Conservation (phyloP, 177 flowering plant genomes). For the Vitis hybrid region DNA sequence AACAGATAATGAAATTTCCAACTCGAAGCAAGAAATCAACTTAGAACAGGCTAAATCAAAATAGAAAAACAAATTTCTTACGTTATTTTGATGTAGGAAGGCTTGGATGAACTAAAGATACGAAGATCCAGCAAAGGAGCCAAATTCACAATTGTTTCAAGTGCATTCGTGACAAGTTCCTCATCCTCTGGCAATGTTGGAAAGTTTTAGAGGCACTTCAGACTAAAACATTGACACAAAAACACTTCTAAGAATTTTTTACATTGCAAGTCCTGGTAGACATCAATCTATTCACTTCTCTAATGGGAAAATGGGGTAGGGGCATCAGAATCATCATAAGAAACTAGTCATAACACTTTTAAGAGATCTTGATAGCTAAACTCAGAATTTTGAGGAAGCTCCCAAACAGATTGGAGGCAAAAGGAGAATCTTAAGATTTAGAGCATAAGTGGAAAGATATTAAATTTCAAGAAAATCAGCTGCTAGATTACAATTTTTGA, state of each 20-base stretch:
- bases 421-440: too few species aligned
- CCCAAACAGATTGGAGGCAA: too few species aligned
- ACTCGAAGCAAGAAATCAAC: background rate
- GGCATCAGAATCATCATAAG: background rate
- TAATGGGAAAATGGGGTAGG: background rate
- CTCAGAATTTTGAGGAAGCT: too few species aligned
- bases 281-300: background rate
- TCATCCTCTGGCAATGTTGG: slow-evolving; percentile 80
- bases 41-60: background rate
- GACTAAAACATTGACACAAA: background rate
- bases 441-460: too few species aligned
- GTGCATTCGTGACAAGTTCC: slow-evolving; percentile 91
- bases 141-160: slow-evolving; percentile 91
- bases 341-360: background rate
- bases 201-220: slow-evolving; percentile 15
- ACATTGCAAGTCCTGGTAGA: background rate
- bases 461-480: too few species aligned
- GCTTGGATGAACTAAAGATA: slow-evolving; percentile 90
- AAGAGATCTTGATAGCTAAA: background rate
- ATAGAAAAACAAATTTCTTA: slow-evolving; percentile 31
- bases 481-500: too few species aligned
- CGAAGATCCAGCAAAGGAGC: slow-evolving; percentile 89
- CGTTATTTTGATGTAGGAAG: slow-evolving; percentile 87
- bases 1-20: slow-evolving; percentile 7
- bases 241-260: background rate